Evolutionary conservation across 352 stramenopile species (phyloP).

Genomic region (Globisporangium alternatum): DNA sequence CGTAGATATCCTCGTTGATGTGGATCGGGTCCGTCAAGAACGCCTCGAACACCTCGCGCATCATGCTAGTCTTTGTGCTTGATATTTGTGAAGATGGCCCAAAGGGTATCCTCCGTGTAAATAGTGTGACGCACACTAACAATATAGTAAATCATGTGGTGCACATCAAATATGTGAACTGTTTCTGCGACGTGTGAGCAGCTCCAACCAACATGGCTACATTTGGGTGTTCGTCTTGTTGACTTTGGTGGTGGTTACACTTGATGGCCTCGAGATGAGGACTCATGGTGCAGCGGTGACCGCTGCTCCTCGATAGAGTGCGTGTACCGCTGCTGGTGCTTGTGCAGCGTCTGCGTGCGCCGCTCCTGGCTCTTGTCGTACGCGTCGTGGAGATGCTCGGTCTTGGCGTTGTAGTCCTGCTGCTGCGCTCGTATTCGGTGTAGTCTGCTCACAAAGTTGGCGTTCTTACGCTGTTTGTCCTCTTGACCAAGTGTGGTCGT

Average conservation of each 20-base stretch:
- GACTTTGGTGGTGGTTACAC: background rate
- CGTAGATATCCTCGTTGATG: slow-evolving; percentile 76
- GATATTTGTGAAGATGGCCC: background rate
- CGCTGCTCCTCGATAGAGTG: slow-evolving; percentile 35
- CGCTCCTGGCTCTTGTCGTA: slow-evolving; percentile 34
- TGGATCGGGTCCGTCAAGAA: slow-evolving; percentile 80
- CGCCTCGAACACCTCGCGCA: slow-evolving; percentile 80
- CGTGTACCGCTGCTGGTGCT: slow-evolving; percentile 39
- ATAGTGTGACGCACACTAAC: background rate
- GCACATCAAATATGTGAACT: background rate
- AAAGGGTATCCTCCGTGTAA: background rate
- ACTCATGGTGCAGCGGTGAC: slow-evolving; percentile 3
- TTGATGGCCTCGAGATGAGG: background rate
- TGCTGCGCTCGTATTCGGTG: slow-evolving; percentile 40
- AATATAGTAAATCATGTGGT: background rate
- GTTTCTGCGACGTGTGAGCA: slow-evolving; percentile 13
- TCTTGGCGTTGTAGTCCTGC: slow-evolving; percentile 31
- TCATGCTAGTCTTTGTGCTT: slow-evolving; percentile 18
- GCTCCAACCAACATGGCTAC: slow-evolving; percentile 9
- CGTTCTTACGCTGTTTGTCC: slow-evolving; percentile 42
- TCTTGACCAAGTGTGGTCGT: slow-evolving; percentile 39
- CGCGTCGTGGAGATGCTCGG: slow-evolving; percentile 20
- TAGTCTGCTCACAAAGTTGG: slow-evolving; percentile 32
- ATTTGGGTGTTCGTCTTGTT: background rate
- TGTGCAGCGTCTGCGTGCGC: slow-evolving; percentile 34